Conservation (phyloP, 2,329 filamentous ascomycete genomes). For the Sporothrix dimorphospora region DNA sequence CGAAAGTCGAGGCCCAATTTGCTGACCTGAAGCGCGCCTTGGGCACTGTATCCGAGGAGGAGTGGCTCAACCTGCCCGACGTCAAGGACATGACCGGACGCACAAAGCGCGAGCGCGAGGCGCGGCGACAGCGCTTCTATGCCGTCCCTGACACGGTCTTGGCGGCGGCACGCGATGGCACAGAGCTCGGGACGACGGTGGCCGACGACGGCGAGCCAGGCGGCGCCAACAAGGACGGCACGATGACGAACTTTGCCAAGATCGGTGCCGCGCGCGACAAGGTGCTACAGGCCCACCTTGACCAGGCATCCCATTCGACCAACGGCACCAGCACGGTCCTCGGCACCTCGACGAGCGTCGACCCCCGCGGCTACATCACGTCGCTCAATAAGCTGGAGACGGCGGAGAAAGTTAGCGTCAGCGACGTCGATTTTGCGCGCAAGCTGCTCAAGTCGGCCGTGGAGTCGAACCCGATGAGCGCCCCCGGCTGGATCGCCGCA, state of each 20-base stretch:
- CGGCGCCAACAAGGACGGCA: slow-evolving; percentile 66
- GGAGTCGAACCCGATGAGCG: slow-evolving; percentile 94
- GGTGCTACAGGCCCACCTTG: slow-evolving; percentile 74
- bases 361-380: slow-evolving; percentile 94
- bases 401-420: slow-evolving; percentile 81
- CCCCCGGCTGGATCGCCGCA: slow-evolving; percentile 93
- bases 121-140: slow-evolving; percentile 83
- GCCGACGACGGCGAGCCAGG: slow-evolving; percentile 68
- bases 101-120: slow-evolving; percentile 83
- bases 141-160: slow-evolving; percentile 96
- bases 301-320: slow-evolving; percentile 81
- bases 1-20: slow-evolving; percentile 97
- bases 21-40: slow-evolving; percentile 92
- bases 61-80: slow-evolving; percentile 94
- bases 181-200: slow-evolving; percentile 86
- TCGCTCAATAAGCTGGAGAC: slow-evolving; percentile 82
- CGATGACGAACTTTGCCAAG: slow-evolving; percentile 96
- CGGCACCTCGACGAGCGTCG: slow-evolving; percentile 87
- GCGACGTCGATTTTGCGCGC: slow-evolving; percentile 92
- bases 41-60: slow-evolving; percentile 86
- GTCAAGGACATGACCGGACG: slow-evolving; percentile 96
- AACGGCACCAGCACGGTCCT: slow-evolving; percentile 68
- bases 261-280: slow-evolving; percentile 96
- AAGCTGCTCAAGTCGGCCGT: slow-evolving; percentile 94
- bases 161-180: slow-evolving; percentile 77